Percentiles rank a stretch among this genome's conserved stretches.
Conservation (phyloP, 2,329 filamentous ascomycete genomes). For the Colletotrichum karsti region DNA sequence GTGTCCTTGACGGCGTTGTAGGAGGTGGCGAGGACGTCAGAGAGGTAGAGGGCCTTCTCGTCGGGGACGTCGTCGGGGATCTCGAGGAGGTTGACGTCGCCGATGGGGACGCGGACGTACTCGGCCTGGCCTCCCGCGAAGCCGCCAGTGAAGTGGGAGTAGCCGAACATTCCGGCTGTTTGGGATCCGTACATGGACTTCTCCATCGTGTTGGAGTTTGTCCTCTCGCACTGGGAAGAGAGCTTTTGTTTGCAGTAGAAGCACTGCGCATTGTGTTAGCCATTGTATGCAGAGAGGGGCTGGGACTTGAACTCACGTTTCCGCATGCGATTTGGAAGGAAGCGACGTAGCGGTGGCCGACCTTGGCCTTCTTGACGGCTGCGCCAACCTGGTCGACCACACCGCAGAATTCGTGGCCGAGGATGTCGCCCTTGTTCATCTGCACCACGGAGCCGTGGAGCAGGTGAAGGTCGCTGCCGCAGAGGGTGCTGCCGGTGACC, state of each 20-base stretch:
- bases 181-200: constrained; percentile 82
- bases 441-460: constrained; percentile 65
- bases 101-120: constrained; percentile 83
- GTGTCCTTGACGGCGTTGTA: constrained; percentile 89
- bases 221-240: constrained; percentile 82
- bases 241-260: constrained; percentile 82
- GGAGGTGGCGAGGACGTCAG: constrained; percentile 80
- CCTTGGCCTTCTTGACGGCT: constrained; percentile 59
- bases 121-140: constrained; percentile 91
- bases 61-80: constrained; percentile 84
- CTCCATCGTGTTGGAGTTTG: constrained; percentile 76
- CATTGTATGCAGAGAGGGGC: too few relatives aligned
- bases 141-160: constrained; percentile 83
- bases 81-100: constrained; percentile 81
- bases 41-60: constrained; percentile 82
- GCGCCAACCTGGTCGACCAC: constrained; percentile 65
- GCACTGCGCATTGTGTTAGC: constrained; percentile 59
- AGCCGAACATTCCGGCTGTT: constrained; percentile 79
- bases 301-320: constrained; percentile 42
- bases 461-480: constrained; percentile 67
- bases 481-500: constrained; percentile 71
- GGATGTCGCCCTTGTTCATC: constrained; percentile 70
- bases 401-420: constrained; percentile 71
- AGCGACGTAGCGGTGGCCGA: constrained; percentile 78
- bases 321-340: constrained; percentile 85